Evolutionary conservation across 345 rosid species (phyloP), one percentile per base, ranked within the genome.

Genomic region (Brassica incana): DNA sequence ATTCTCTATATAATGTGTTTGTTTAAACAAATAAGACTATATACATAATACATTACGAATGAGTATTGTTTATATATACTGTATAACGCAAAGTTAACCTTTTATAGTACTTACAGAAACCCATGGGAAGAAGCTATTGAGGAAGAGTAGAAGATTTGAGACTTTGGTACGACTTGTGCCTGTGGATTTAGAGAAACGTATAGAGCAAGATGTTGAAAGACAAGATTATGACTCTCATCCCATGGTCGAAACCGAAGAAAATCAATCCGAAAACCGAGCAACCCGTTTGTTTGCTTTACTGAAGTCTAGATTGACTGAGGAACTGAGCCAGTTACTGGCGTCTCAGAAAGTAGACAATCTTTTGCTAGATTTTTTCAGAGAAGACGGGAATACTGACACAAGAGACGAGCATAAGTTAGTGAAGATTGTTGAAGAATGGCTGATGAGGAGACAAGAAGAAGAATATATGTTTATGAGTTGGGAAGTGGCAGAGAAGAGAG

Each of bases 131-230:
- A 88, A 85, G 83, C 67, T 62, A 0, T 35, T 62, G 76, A 83
- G 68, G 59, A 88, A 80, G 71, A 67, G 69, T 11, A 73, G 79
- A 67, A 77, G 85, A 45, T 82, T 88, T 20, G 83, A 83, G 80
- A 71, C 54, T 25, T 82, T 88, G 12, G 82, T 86, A 72, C 86
- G 58, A 16, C 32, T 95, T 69, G 84, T 84, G 67, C 97, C 95
- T 1, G 58, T 88, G 69, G 84, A 91, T 70, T 75, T 95, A 74
- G 90, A 88, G 68, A 87, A 85, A 76, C 84, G 89, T 71, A 83
- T 90, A 16, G 79, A 32, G 81, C 65, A 38, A 65, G 48, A 3
- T 79, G 88, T 3, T 73, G 87, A 20, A 81, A 80, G 36, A 8
- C 10, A 59, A 1, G 65, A 70, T 25, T 33, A 15, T 70, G 23